phyloP scores from a whole-genome alignment of 2,329 filamentous ascomycete genomes.

The Verticillium klebahnii region DNA sequence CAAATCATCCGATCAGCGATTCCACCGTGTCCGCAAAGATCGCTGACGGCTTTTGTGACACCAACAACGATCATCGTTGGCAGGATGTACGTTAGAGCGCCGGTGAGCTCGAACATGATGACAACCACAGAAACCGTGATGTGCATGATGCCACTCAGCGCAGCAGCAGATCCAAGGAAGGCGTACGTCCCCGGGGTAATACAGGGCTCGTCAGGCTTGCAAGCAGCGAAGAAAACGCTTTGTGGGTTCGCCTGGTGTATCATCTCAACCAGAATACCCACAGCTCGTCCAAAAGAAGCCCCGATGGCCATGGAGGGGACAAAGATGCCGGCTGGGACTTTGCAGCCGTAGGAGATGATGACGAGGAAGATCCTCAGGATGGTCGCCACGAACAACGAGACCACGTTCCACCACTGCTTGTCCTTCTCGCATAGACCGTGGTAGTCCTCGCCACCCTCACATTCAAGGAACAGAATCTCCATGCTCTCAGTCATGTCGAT shows the following conservation, averaged over 20 bases:
- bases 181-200: conserved; percentile 98
- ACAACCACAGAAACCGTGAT: conserved; percentile 95
- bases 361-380: conserved; percentile 77
- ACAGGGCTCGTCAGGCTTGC: conserved; percentile 86
- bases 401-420: conserved; percentile 71
- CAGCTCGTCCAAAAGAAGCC: conserved; percentile 84
- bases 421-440: conserved; percentile 79
- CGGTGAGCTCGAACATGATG: conserved; percentile 98
- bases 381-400: conserved; percentile 75
- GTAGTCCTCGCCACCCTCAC: conserved; percentile 83
- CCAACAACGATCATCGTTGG: conserved; percentile 99
- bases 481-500: conserved; percentile 99
- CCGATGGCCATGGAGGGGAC: conserved; percentile 98
- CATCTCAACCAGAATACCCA: conserved; percentile 92
- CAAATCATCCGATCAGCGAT: conserved; percentile 98
- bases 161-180: conserved; percentile 86
- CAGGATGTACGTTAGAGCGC: conserved; percentile 93
- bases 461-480: conserved; percentile 95
- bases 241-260: conserved; percentile 79
- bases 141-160: conserved; percentile 95
- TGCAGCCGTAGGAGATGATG: conserved; percentile 95
- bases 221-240: conserved; percentile 82
- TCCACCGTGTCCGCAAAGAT: conserved; percentile 89
- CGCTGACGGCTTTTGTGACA: conserved; percentile 88
- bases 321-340: conserved; percentile 96